A percentile compares a stretch with the other conserved stretches of the same genome.
These are phyloP conservation scores for Candida chilensis DNA, from an alignment of 805 yeast genomes.

Conservation along the genomic window DNA sequence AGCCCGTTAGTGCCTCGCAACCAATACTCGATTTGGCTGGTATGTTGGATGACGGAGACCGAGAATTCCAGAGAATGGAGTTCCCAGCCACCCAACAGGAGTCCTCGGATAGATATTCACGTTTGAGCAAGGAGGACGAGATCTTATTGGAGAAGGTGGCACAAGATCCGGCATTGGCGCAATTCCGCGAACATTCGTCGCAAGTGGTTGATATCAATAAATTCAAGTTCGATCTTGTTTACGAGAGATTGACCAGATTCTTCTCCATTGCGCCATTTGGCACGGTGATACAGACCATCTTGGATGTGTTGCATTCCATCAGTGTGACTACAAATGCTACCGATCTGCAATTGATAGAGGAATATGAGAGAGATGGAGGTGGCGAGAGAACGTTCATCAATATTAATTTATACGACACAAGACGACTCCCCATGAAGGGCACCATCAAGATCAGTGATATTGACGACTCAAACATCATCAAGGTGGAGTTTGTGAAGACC, in stretches of 20 bases:
- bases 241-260: constrained; percentile 43
- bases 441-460: constrained; percentile 2
- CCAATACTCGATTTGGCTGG: constrained; percentile 34
- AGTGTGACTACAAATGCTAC: constrained; percentile 22
- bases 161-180: constrained; percentile 41
- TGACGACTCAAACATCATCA: constrained; percentile 6
- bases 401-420: constrained; percentile 1
- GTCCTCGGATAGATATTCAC: constrained; percentile 21
- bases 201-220: constrained; percentile 11
- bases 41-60: constrained; percentile 26
- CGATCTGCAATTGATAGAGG: not conserved
- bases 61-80: not conserved
- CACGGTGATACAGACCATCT: constrained; percentile 26
- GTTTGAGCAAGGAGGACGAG: constrained; percentile 11
- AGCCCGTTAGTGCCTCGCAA: constrained; percentile 25
- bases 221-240: constrained; percentile 11
- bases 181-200: constrained; percentile 21
- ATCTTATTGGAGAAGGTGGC: constrained; percentile 26
- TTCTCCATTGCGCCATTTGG: constrained; percentile 36
- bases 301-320: constrained; percentile 29
- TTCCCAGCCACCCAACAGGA: constrained; percentile 32
- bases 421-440: constrained; percentile 4
- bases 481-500: constrained; percentile 43
- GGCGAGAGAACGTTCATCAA: constrained; percentile 1
- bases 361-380: not conserved